A percentile compares a stretch with the other conserved stretches of the same genome.
phyloP scores from a whole-genome alignment of 2,329 filamentous ascomycete genomes.

The Alternaria longipes region DNA sequence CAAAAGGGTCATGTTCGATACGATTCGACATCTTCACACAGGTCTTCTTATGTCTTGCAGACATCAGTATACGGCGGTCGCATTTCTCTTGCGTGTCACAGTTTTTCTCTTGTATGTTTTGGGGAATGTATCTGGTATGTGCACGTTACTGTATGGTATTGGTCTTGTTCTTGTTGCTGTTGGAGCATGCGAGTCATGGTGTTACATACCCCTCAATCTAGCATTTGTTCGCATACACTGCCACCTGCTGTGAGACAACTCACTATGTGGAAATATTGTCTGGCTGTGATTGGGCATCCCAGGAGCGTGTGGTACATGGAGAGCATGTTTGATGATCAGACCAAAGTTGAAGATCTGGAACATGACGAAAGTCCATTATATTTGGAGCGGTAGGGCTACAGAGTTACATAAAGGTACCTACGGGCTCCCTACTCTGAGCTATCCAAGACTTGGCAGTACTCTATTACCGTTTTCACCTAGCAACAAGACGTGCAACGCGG shows the following conservation, averaged over 20 bases:
- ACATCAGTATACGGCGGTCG: background rate
- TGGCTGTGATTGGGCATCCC: background rate
- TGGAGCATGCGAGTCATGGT: background rate
- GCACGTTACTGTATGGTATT: conserved; percentile 1
- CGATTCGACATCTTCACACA: background rate
- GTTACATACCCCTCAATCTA: conserved; percentile 19
- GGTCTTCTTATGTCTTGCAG: background rate
- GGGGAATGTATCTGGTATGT: background rate
- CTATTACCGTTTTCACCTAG: background rate
- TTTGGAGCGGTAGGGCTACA: background rate
- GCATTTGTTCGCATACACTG: conserved; percentile 5
- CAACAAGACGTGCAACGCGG: too few relatives aligned
- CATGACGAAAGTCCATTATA: background rate
- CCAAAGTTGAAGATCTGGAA: too few relatives aligned
- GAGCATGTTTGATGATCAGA: background rate
- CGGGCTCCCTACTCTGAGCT: too few relatives aligned
- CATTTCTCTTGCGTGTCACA: background rate
- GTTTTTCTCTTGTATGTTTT: background rate
- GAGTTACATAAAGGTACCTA: too few relatives aligned
- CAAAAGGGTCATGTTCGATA: background rate
- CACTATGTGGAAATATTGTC: background rate
- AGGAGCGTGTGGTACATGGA: background rate
- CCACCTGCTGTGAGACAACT: background rate
- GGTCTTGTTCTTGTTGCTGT: background rate
- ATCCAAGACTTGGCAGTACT: too few relatives aligned